Percentiles rank a stretch among this genome's conserved stretches.
Evolutionary conservation across 805 yeast genomes (phyloP).

Genomic region (Wickerhamomyces rabaulensis): DNA sequence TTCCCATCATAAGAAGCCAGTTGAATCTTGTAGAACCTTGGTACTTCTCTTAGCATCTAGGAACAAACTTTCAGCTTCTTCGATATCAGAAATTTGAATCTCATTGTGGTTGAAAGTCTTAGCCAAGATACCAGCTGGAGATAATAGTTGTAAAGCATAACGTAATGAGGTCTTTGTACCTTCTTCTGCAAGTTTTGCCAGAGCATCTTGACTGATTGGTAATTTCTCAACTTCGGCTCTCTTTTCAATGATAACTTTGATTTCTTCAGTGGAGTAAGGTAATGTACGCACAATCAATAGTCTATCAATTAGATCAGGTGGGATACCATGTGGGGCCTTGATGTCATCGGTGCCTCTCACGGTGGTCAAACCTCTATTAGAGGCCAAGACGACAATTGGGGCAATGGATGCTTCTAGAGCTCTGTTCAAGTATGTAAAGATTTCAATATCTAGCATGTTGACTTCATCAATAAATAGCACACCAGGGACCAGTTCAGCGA

Average conservation of each 20-base stretch:
- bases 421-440: slow-evolving; percentile 89
- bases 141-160: slow-evolving; percentile 83
- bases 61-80: slow-evolving; percentile 77
- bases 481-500: slow-evolving; percentile 97
- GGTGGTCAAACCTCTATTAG: slow-evolving; percentile 89
- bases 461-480: slow-evolving; percentile 97
- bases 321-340: slow-evolving; percentile 92
- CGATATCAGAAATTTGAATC: slow-evolving; percentile 65
- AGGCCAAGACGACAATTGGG: slow-evolving; percentile 92
- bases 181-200: slow-evolving; percentile 64
- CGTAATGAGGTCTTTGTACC: slow-evolving; percentile 81
- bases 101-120: slow-evolving; percentile 67
- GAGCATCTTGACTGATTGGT: slow-evolving; percentile 60
- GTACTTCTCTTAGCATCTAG: slow-evolving; percentile 83
- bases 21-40: slow-evolving; percentile 43
- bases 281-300: slow-evolving; percentile 86
- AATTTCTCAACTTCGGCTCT: slow-evolving; percentile 76
- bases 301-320: slow-evolving; percentile 91
- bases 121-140: slow-evolving; percentile 86
- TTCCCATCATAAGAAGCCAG: slow-evolving; percentile 27
- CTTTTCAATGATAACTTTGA: slow-evolving; percentile 73
- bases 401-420: slow-evolving; percentile 91
- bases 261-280: slow-evolving; percentile 82
- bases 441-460: slow-evolving; percentile 96
- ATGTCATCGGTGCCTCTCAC: slow-evolving; percentile 87